Evolutionary conservation across 2,329 filamentous ascomycete genomes (phyloP).

Genomic region (Orbilia oligospora): DNA sequence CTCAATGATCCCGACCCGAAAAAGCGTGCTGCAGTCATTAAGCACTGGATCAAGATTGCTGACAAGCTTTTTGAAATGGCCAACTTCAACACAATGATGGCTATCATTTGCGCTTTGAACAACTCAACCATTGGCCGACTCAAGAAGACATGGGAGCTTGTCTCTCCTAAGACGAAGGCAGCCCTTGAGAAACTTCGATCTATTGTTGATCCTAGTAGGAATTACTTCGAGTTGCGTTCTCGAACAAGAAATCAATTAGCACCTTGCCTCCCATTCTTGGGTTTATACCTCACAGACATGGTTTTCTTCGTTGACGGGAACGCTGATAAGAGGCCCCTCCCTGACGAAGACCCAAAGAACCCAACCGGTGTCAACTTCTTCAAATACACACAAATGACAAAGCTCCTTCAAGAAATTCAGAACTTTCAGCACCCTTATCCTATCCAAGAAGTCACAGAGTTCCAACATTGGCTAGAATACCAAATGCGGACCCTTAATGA

Average conservation of each 20-base stretch:
- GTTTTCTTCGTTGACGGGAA: conserved; percentile 98
- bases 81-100: conserved; percentile 97
- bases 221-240: conserved; percentile 87
- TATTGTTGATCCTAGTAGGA: conserved; percentile 90
- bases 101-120: conserved; percentile 94
- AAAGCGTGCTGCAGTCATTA: conserved; percentile 89
- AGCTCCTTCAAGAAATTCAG: conserved; percentile 95
- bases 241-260: conserved; percentile 88
- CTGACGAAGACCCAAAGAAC: conserved; percentile 73
- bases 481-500: conserved; percentile 84
- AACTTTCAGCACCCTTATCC: conserved; percentile 95
- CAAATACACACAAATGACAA: conserved; percentile 93
- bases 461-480: conserved; percentile 91
- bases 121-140: conserved; percentile 90
- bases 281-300: conserved; percentile 95
- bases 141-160: conserved; percentile 89
- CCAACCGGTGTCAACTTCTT: conserved; percentile 95
- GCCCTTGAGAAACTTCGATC: conserved; percentile 82
- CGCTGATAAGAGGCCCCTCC: conserved; percentile 75
- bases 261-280: conserved; percentile 93
- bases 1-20: conserved; percentile 90
- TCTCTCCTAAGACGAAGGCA: conserved; percentile 86
- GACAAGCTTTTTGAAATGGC: conserved; percentile 87
- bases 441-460: conserved; percentile 83
- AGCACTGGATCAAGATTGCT: conserved; percentile 98